Percentiles rank a stretch among this genome's conserved stretches.
Evolutionary conservation across 192 early-diverging fungal genomes (phyloP).

Genomic region (Podila minutissima): DNA sequence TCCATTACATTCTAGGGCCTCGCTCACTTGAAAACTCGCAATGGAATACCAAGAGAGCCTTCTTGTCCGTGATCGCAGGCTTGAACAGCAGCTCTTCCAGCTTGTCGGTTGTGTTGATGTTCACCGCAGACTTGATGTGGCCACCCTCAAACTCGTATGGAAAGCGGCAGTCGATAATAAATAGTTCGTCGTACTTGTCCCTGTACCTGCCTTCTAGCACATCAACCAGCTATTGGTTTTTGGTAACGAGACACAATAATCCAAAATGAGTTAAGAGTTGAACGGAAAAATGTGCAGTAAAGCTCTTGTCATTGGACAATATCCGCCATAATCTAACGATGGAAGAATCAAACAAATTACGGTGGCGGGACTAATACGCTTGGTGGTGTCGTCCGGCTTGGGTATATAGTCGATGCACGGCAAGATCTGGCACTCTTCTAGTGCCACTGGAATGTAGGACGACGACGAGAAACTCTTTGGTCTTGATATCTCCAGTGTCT

Average conservation of each 20-base stretch:
- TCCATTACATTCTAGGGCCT: slow-evolving; percentile 77
- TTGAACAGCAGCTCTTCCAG: slow-evolving; percentile 71
- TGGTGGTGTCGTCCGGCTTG: slow-evolving; percentile 68
- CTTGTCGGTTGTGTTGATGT: slow-evolving; percentile 69
- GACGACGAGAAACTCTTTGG: slow-evolving; percentile 8
- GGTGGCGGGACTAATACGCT: slow-evolving; percentile 68
- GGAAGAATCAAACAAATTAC: slow-evolving; percentile 5
- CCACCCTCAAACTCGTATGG: slow-evolving; percentile 90
- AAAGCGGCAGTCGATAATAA: slow-evolving; percentile 87
- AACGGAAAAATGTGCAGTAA: background rate
- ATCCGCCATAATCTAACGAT: background rate
- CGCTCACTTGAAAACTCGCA: slow-evolving; percentile 89
- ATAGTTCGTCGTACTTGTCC: slow-evolving; percentile 65
- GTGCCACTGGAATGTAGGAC: slow-evolving; percentile 23
- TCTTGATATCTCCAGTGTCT: slow-evolving; percentile 18
- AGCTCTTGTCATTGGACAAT: background rate
- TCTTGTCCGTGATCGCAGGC: slow-evolving; percentile 51
- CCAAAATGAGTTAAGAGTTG: background rate
- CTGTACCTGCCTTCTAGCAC: slow-evolving; percentile 75
- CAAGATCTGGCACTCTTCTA: slow-evolving; percentile 61
- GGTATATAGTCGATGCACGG: slow-evolving; percentile 51
- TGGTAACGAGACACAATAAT: background rate
- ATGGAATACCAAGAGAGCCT: slow-evolving; percentile 77
- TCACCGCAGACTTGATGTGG: slow-evolving; percentile 78
- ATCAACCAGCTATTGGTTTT: slow-evolving; percentile 56